Conservation (phyloP, 768 basidiomycete species). For the Serendipita indica region DNA sequence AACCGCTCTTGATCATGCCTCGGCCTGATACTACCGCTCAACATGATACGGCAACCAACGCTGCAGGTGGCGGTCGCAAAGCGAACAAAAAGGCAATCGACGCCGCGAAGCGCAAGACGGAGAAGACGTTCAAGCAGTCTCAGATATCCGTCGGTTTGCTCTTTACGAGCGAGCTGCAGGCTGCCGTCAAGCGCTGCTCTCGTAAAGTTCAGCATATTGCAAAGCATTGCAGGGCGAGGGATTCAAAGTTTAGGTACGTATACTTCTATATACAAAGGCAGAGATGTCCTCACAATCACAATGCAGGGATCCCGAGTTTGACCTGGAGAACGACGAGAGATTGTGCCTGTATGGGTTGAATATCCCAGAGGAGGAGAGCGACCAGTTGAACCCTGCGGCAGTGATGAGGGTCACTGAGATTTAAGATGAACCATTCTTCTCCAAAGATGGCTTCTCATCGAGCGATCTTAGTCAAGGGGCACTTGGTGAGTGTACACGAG, state of each 20-base stretch:
- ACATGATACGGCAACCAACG: no score
- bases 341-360: conserved; percentile 30
- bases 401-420: conserved; percentile 35
- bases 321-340: conserved; percentile 29
- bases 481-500: no score
- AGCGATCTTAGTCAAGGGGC: conserved; percentile 35
- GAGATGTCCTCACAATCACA: no score
- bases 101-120: not conserved
- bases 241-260: conserved; percentile 36
- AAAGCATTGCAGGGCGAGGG: conserved; percentile 31
- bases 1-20: no score
- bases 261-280: conserved; percentile 10
- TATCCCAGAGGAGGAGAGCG: conserved; percentile 11
- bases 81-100: not conserved
- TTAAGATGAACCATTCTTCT: conserved; percentile 37
- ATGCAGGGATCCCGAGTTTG: conserved; percentile 40
- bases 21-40: no score
- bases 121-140: conserved; percentile 9
- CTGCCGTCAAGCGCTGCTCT: conserved; percentile 32
- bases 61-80: no score
- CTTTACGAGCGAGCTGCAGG: conserved; percentile 31
- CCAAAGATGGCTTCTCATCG: conserved; percentile 29
- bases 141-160: conserved; percentile 26
- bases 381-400: conserved; percentile 24
- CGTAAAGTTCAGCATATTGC: conserved; percentile 32